Percentiles rank a stretch among this genome's conserved stretches.
Evolutionary conservation across 768 basidiomycete species (phyloP).

Genomic region (Tremella mesenterica): DNA sequence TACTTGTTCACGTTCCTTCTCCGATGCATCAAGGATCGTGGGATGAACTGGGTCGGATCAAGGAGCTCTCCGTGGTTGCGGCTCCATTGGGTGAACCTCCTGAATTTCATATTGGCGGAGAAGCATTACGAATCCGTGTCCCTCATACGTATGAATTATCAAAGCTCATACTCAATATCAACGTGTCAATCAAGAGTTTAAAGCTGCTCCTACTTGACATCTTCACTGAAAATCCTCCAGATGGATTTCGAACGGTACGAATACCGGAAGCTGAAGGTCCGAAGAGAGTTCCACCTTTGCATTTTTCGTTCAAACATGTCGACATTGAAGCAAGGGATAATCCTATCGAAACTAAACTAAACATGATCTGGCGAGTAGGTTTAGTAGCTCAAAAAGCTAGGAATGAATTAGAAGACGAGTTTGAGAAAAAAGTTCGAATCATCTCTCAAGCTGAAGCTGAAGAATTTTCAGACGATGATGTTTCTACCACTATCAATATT

Average conservation of each 20-base stretch:
- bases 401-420: slow-evolving; percentile 68
- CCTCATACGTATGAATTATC: slow-evolving; percentile 69
- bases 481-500: background rate
- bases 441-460: slow-evolving; percentile 3
- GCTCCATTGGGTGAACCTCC: slow-evolving; percentile 33
- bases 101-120: slow-evolving; percentile 52
- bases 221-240: slow-evolving; percentile 48
- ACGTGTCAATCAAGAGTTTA: slow-evolving; percentile 60
- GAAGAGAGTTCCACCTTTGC: slow-evolving; percentile 60
- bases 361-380: slow-evolving; percentile 65
- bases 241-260: slow-evolving; percentile 53
- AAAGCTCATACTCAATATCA: slow-evolving; percentile 64
- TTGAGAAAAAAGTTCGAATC: slow-evolving; percentile 68
- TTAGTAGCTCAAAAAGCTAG: slow-evolving; percentile 62
- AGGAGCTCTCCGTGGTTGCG: slow-evolving; percentile 50
- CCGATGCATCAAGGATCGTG: slow-evolving; percentile 51
- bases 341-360: slow-evolving; percentile 67
- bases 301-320: slow-evolving; percentile 55
- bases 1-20: slow-evolving; percentile 54
- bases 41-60: slow-evolving; percentile 65
- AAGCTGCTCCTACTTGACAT: slow-evolving; percentile 58
- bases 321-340: slow-evolving; percentile 76
- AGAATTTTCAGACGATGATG: slow-evolving; percentile 3
- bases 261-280: slow-evolving; percentile 63
- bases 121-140: slow-evolving; percentile 65